Evolutionary conservation across 352 stramenopile genomes (phyloP), one percentile per base, ranked within the genome.

Genomic region (Phytophthora podocarpi): DNA sequence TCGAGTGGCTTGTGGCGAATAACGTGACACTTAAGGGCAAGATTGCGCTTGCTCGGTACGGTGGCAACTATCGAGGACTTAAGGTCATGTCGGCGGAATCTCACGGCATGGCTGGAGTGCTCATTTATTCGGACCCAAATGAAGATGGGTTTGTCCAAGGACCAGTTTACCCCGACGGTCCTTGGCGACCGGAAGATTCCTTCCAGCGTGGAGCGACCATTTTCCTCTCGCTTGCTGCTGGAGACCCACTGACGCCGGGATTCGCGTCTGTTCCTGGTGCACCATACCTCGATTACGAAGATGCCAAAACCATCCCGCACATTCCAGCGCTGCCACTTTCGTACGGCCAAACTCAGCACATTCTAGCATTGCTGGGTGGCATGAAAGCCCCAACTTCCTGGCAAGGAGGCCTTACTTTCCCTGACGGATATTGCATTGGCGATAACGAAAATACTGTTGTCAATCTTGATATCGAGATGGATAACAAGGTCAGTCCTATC

Each of bases 121-220:
- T 95, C 1, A 87, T 95, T 56, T 95, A 91, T 59, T 87, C 70
- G 45, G 84, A 95, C 58, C 86, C 86, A 8, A 53, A 67, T 28
- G 68, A 95, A 23, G 86, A 95, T 63, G 86, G 86, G 7, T 93
- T 80, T 45, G 60, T 57, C 11, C 52, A 63, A 5, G 82, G 84
- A 16, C 28, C 60, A 5, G 75, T 80, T 1, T 95, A 93, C 64
- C 82, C 84, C 0, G 59, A 89, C 2, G 86, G 85, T 23, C 67
- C 70, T 11, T 95, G 79, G 77, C 64, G 86, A 23, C 77, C 82
- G 2, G 50, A 58, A 15, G 67, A 67, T 9, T 74, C 72, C 12
- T 78, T 95, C 11, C 84, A 95, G 57, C 74, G 86, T 26, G 86
- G 86, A 30, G 85, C 76, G 1, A 72, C 77, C 2, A 73, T 85